These are phyloP conservation scores for Trichoderma koningii DNA, from an alignment of 2,329 filamentous ascomycete species.

Conservation along the genomic window DNA sequence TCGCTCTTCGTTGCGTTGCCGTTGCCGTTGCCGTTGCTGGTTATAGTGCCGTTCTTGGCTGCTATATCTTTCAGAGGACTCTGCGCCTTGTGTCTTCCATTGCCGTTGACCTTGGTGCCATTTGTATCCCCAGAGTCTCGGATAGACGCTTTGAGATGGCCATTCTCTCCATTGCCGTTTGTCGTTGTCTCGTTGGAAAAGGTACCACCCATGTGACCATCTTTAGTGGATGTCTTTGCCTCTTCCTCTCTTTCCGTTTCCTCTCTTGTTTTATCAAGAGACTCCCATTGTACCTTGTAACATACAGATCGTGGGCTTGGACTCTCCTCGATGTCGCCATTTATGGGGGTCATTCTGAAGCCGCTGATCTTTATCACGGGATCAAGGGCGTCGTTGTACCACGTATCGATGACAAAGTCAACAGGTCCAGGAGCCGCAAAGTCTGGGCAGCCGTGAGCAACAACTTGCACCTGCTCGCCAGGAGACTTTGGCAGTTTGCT, in stretches of 20 bases:
- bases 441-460: constrained; percentile 35
- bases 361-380: constrained; percentile 43
- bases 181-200: neutral
- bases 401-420: constrained; percentile 42
- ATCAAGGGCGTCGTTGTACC: constrained; percentile 33
- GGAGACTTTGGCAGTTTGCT: constrained; percentile 32
- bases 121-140: neutral
- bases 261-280: constrained; percentile 34
- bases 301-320: constrained; percentile 40
- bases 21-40: neutral
- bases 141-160: neutral
- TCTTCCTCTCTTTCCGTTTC: neutral
- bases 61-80: neutral
- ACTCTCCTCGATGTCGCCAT: constrained; percentile 37
- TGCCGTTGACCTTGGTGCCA: constrained; percentile 2
- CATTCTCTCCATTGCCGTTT: constrained; percentile 23
- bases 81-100: neutral
- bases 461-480: constrained; percentile 37
- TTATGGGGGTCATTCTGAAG: constrained; percentile 46
- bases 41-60: constrained; percentile 6
- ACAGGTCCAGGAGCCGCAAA: constrained; percentile 34
- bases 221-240: neutral
- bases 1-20: neutral
- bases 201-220: neutral
- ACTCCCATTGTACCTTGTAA: constrained; percentile 51